phyloP scores from a whole-genome alignment of 257 asterid species.

The Striga asiatica region DNA sequence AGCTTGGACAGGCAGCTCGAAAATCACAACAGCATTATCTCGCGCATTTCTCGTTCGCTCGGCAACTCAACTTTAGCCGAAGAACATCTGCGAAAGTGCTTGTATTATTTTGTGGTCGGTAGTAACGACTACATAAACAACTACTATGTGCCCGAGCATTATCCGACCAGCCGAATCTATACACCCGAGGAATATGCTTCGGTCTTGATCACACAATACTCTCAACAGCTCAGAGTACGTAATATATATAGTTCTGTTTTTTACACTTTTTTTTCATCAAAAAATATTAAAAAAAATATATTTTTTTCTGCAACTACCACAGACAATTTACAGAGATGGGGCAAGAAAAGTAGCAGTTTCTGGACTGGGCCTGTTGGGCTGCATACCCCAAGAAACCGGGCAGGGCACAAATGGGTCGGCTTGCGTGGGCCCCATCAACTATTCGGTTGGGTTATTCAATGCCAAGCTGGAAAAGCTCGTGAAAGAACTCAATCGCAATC shows the following conservation, averaged over 20 bases:
- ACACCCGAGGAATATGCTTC: conserved; percentile 25
- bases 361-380: conserved; percentile 28
- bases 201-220: conserved; percentile 18
- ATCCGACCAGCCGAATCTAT: conserved; percentile 13
- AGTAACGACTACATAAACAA: conserved; percentile 48
- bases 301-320: neutral
- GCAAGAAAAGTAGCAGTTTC: conserved; percentile 30
- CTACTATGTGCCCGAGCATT: conserved; percentile 23
- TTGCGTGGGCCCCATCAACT: conserved; percentile 16
- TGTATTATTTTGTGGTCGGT: conserved; percentile 30
- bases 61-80: conserved; percentile 18
- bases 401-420: neutral
- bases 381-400: conserved; percentile 19
- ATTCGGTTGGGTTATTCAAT: conserved; percentile 22
- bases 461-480: conserved; percentile 19
- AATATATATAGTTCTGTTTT: neutral
- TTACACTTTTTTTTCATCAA: too few relatives aligned
- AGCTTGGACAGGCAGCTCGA: conserved; percentile 25
- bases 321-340: conserved; percentile 32
- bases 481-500: conserved; percentile 13
- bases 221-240: conserved; percentile 26
- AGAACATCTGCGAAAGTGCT: conserved; percentile 24
- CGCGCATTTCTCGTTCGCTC: conserved; percentile 8
- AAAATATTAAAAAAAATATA: too few relatives aligned
- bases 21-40: conserved; percentile 19